Evolutionary conservation across 257 asterid species (phyloP), one percentile per base, ranked within the genome.

Genomic region (Fraxinus excelsior): DNA sequence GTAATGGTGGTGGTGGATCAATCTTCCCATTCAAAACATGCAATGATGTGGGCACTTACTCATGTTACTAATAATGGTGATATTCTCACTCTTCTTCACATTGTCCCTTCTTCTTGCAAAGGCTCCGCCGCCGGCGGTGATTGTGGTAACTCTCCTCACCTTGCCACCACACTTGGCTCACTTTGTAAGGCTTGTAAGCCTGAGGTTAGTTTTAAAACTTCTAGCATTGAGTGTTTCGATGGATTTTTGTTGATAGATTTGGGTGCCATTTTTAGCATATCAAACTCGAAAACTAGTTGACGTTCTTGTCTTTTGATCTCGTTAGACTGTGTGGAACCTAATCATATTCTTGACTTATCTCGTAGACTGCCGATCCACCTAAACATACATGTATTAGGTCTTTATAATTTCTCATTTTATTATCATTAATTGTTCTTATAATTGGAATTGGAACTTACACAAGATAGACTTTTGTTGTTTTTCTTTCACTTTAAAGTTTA

Each of bases 21-120:
- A 40, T 72, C 88, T 38, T 83, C 96, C 10, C 86, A 88, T 76
- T 87, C 92, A 0, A 92, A 91, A 23, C 96, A 94, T 78, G 98
- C 98, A 0, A 90, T 94, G 97, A 92, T 91, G 93, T 94, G 97
- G 97, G 97, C 98, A 23, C 89, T 94, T 1, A 89, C 97, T 70
- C 97, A 92, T 84, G 94, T 92, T 1, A 76, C 97, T 1, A 89
- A 88, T 25, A 88, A 85, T 85, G 96, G 92, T 23, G 99, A 94
- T 81, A 81, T 92, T 5, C 88, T 94, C 31, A 92, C 99, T 49
- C 87, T 94, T 0, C 97, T 94, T 37, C 94, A 92, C 78, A 79
- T 94, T 74, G 75, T 90, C 46, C 85, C 92, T 79, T 85, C 91
- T 62, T 32, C 87, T 9, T 53, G n/a, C 35, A 69, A 75, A 7